Evolutionary conservation across 176 grass and related monocot genomes (phyloP), one percentile per base, ranked within the genome.

Genomic region (Urochloa ruziziensis): DNA sequence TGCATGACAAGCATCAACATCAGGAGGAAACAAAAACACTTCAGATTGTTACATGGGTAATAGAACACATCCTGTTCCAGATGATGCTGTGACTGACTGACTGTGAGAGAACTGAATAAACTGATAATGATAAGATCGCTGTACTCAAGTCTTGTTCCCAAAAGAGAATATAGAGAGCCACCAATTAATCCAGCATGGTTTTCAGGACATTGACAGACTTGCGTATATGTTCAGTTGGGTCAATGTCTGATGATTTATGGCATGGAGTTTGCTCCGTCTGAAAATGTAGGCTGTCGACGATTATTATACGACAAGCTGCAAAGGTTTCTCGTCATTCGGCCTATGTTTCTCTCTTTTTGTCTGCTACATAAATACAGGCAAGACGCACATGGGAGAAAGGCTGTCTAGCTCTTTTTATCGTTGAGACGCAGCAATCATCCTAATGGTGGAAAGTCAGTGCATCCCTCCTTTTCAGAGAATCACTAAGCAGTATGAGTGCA

Each of bases 1-100:
- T 95, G 88, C 67, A 60, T 70, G 13, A 11, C n/a, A 33, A 60
- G n/a, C 48, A 80, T 64, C 13, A 24, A 6, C 29, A n/a, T n/a
- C n/a, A 80, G 18, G 35, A 25, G 12, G 2, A 61, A 7, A 4
- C 0, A 23, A 58, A 62, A 63, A 49, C 4, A 56, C 53, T 51
- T 27, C 3, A 8, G 5, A n/a, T n/a, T 17, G 7, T 7, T 39
- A 7, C 37, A 39, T 39, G 37, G 7, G 37, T 39, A 40, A 40
- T 40, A 40, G 39, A 40, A 40, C 39, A 56, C 21, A 54, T 19
- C 53, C 15, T 23, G 42, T 32, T 46, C 25, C 17, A 33, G 29
- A 35, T 66, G 46, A 64, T 63, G 21, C 59, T n/a, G n/a, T n/a
- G n/a, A n/a, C n/a, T n/a, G n/a, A n/a, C n/a, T n/a, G n/a, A n/a